Conservation (phyloP, 1,284 basidiomycete genomes). For the Mycena citricolor region DNA sequence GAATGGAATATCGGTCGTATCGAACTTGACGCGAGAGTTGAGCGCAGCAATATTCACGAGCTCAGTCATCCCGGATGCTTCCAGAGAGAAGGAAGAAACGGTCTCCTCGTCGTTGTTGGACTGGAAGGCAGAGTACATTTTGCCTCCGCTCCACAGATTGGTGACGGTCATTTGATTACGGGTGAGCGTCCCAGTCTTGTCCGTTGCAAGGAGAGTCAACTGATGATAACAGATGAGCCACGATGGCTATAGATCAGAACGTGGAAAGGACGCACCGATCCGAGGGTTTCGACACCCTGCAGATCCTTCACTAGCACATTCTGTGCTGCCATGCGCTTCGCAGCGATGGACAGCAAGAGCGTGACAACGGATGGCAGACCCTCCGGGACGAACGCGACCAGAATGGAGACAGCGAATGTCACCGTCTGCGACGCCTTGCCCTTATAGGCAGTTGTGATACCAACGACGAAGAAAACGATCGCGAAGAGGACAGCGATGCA, state of each 20-base stretch:
- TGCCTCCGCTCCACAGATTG: slow-evolving; percentile 59
- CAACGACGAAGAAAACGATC: slow-evolving; percentile 63
- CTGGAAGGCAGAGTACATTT: slow-evolving; percentile 66
- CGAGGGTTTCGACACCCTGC: slow-evolving; percentile 71
- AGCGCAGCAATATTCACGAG: slow-evolving; percentile 63
- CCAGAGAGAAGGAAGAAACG: slow-evolving; percentile 49
- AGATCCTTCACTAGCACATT: slow-evolving; percentile 72
- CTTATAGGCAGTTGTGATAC: slow-evolving; percentile 64
- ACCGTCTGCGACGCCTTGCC: slow-evolving; percentile 59
- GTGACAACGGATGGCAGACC: slow-evolving; percentile 70
- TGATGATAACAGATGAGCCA: slow-evolving; percentile 25
- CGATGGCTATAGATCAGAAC: not conserved
- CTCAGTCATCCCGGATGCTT: slow-evolving; percentile 57
- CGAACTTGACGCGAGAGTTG: slow-evolving; percentile 70
- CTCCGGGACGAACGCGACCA: slow-evolving; percentile 73
- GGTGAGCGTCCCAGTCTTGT: slow-evolving; percentile 77
- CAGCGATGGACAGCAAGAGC: slow-evolving; percentile 67
- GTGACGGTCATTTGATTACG: slow-evolving; percentile 74
- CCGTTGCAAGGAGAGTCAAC: slow-evolving; percentile 68
- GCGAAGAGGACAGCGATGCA: slow-evolving; percentile 62
- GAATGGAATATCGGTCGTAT: slow-evolving; percentile 61
- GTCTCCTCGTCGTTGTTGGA: slow-evolving; percentile 65
- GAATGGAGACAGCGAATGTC: slow-evolving; percentile 67
- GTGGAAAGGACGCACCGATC: slow-evolving; percentile 28
- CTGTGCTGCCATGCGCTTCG: slow-evolving; percentile 70